phyloP scores from a whole-genome alignment of 1,139 yeast species.

The Taphrina flavorubra region DNA sequence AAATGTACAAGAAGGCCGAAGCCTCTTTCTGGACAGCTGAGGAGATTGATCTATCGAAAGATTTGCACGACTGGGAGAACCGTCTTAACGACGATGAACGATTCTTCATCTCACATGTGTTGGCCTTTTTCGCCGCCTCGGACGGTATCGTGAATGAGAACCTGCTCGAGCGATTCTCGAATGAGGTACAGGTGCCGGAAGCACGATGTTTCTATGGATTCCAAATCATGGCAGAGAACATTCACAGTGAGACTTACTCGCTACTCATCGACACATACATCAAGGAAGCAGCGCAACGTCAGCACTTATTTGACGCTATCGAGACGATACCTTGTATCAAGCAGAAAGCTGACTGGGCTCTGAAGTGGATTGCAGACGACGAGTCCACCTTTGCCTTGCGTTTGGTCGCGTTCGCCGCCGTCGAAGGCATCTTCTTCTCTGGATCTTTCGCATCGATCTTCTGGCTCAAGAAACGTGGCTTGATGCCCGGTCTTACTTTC shows the following conservation, averaged over 20 bases:
- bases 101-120: conserved; percentile 83
- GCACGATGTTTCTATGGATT: conserved; percentile 98
- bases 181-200: conserved; percentile 96
- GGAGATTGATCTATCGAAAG: conserved; percentile 95
- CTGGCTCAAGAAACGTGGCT: conserved; percentile 95
- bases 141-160: conserved; percentile 98
- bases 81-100: conserved; percentile 85
- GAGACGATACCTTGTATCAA: conserved; percentile 92
- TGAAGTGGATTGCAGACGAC: conserved; percentile 89
- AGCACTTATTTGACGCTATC: conserved; percentile 87
- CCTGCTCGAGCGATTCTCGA: conserved; percentile 93
- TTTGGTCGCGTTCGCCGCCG: conserved; percentile 97
- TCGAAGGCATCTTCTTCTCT: conserved; percentile 96
- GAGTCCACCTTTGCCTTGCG: conserved; percentile 92
- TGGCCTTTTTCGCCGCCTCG: conserved; percentile 95
- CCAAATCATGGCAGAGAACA: conserved; percentile 99
- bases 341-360: conserved; percentile 97
- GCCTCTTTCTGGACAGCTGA: conserved; percentile 99
- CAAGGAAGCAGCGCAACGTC: conserved; percentile 91
- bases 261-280: conserved; percentile 90
- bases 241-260: conserved; percentile 96
- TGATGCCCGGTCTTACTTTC: conserved; percentile 98
- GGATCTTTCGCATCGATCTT: conserved; percentile 98
- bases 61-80: conserved; percentile 86
- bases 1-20: conserved; percentile 97